These are phyloP conservation scores for Hypoxylon trugodes DNA, from an alignment of 495 filamentous ascomycete species.

Conservation along the genomic window DNA sequence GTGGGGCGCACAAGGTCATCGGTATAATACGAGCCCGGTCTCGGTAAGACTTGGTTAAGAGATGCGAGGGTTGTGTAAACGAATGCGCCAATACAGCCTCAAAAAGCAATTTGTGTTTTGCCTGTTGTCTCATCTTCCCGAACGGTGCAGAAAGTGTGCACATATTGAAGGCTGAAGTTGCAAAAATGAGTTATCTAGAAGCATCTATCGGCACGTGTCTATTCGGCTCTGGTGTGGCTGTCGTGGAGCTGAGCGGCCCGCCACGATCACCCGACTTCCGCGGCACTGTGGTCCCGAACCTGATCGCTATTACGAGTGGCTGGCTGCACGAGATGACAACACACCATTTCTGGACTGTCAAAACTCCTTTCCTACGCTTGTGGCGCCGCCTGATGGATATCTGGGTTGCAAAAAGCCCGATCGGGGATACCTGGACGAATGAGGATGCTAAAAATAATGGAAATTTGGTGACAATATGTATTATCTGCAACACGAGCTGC, in stretches of 20 bases:
- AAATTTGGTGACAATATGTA: neutral
- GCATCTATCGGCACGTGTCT: constrained; percentile 50
- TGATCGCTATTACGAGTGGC: constrained; percentile 16
- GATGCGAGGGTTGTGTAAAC: constrained; percentile 75
- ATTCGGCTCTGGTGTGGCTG: constrained; percentile 51
- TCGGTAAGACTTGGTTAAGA: constrained; percentile 65
- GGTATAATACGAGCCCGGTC: too few relatives aligned
- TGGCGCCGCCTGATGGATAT: neutral
- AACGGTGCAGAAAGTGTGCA: constrained; percentile 44
- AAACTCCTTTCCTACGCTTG: too few relatives aligned
- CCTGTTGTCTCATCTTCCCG: neutral
- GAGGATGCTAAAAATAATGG: constrained; percentile 19
- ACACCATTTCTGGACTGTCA: too few relatives aligned
- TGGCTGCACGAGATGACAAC: constrained; percentile 20
- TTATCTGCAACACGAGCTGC: constrained; percentile 10
- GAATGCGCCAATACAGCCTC: constrained; percentile 63
- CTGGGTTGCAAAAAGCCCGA: constrained; percentile 7
- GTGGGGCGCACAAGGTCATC: too few relatives aligned
- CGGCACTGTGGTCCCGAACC: constrained; percentile 5
- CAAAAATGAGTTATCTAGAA: constrained; percentile 55
- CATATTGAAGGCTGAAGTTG: constrained; percentile 50
- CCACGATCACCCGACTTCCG: neutral
- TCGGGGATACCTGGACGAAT: neutral
- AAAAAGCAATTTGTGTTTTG: neutral
- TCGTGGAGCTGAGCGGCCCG: constrained; percentile 28